phyloP scores from a whole-genome alignment of 306 rosid species.

The Vigna hirtella region DNA sequence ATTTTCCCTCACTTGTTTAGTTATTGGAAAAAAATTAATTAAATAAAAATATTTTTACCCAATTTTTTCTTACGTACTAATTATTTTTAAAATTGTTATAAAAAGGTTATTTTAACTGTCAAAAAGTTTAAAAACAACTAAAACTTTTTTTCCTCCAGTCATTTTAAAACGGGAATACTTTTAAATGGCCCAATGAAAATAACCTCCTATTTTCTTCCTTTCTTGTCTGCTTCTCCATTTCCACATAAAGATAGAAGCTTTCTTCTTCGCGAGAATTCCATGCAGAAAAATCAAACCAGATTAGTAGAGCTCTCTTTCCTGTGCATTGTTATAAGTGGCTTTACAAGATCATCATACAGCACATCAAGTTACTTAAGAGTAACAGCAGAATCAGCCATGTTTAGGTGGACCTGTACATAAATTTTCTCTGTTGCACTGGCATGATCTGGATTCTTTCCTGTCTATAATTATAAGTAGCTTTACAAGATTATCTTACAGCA shows the following conservation, averaged over 20 bases:
- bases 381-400: slow-evolving; percentile 49
- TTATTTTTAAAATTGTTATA: not conserved
- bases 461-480: slow-evolving; percentile 3
- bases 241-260: not conserved
- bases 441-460: slow-evolving; percentile 53
- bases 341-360: not conserved
- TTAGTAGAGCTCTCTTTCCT: not conserved
- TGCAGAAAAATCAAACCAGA: not conserved
- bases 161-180: not conserved
- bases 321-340: not conserved
- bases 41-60: no score
- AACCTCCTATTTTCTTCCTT: not conserved
- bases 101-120: not conserved
- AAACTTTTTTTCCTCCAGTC: not conserved
- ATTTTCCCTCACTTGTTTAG: no score
- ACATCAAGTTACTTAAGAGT: not conserved
- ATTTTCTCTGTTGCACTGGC: slow-evolving; percentile 47
- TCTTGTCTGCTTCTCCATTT: not conserved
- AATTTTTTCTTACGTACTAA: not conserved
- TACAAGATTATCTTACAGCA: not conserved
- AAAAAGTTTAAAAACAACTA: no score
- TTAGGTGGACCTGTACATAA: slow-evolving; percentile 40
- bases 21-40: no score
- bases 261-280: not conserved
- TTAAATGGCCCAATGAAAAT: not conserved